phyloP scores from a whole-genome alignment of 176 grass and related monocot species.

The Carex myosuroides region DNA sequence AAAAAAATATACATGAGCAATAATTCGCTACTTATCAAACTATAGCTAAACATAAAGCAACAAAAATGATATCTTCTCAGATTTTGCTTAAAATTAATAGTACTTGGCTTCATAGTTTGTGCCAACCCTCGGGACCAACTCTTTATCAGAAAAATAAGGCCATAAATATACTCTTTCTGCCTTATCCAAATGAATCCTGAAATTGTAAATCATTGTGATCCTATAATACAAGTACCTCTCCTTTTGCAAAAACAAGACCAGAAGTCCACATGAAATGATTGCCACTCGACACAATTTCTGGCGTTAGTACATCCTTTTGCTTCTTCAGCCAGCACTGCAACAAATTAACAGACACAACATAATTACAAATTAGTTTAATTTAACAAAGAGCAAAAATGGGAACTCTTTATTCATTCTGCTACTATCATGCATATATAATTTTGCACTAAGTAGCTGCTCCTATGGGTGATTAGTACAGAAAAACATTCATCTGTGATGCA shows the following conservation, averaged over 20 bases:
- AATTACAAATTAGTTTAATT: neutral
- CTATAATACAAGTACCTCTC: slow-evolving; percentile 40
- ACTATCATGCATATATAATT: neutral
- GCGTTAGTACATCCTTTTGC: slow-evolving; percentile 57
- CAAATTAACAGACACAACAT: neutral
- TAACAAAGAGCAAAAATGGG: neutral
- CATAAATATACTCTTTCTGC: neutral
- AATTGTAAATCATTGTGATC: neutral
- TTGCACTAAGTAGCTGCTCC: neutral
- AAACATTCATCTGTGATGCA: neutral
- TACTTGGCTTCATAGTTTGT: neutral
- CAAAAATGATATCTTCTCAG: neutral
- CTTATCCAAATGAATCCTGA: neutral
- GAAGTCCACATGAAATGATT: slow-evolving; percentile 71
- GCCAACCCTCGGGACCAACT: neutral
- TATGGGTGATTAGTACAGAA: neutral
- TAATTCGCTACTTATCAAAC: neutral
- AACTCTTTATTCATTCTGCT: neutral
- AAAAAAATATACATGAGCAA: neutral
- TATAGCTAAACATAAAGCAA: neutral
- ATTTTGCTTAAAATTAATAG: neutral
- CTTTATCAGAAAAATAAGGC: neutral
- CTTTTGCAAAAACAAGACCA: slow-evolving; percentile 53
- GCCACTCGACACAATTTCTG: slow-evolving; percentile 41
- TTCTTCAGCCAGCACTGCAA: slow-evolving; percentile 88